phyloP scores from a whole-genome alignment of 2,329 filamentous ascomycete genomes.

The Thielaviopsis ethacetica region DNA sequence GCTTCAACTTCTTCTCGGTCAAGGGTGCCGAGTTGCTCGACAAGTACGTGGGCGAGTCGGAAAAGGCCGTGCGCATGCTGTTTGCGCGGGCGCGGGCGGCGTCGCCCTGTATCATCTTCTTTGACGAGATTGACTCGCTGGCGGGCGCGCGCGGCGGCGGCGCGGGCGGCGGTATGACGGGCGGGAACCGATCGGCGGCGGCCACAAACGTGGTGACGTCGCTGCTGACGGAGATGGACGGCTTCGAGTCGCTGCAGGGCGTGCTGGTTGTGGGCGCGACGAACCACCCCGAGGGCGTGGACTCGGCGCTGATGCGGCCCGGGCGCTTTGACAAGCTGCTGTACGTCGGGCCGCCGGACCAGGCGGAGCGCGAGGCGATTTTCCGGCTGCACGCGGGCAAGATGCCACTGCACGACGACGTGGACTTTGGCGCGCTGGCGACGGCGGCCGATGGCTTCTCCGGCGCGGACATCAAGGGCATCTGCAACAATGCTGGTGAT shows the following conservation, averaged over 20 bases:
- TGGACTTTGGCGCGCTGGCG: constrained; percentile 51
- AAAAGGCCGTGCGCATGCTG: constrained; percentile 68
- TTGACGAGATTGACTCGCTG: constrained; percentile 37
- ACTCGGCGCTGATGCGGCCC: constrained; percentile 69
- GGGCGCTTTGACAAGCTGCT: constrained; percentile 74
- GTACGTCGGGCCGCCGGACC: constrained; percentile 70
- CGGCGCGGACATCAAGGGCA: constrained; percentile 59
- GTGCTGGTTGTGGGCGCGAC: constrained; percentile 84
- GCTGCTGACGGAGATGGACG: constrained; percentile 87
- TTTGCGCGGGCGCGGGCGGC: constrained; percentile 77
- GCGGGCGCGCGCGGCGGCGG: constrained; percentile 48
- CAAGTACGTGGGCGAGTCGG: constrained; percentile 94
- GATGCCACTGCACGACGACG: constrained; percentile 41
- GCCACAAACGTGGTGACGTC: constrained; percentile 78
- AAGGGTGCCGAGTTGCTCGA: constrained; percentile 87
- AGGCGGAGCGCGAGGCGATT: constrained; percentile 58
- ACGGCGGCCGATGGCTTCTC: constrained; percentile 58
- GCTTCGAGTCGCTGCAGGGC: constrained; percentile 68
- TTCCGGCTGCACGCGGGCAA: constrained; percentile 49
- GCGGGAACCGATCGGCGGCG: constrained; percentile 19
- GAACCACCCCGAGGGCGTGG: constrained; percentile 74
- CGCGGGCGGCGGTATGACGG: constrained; percentile 26
- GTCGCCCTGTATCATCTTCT: constrained; percentile 74
- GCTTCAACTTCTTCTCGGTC: constrained; percentile 85
- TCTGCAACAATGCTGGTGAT: constrained; percentile 30